Base-by-base conservation (phyloP, 139 green algal species). In the Coccomyxa sp. region DNA sequence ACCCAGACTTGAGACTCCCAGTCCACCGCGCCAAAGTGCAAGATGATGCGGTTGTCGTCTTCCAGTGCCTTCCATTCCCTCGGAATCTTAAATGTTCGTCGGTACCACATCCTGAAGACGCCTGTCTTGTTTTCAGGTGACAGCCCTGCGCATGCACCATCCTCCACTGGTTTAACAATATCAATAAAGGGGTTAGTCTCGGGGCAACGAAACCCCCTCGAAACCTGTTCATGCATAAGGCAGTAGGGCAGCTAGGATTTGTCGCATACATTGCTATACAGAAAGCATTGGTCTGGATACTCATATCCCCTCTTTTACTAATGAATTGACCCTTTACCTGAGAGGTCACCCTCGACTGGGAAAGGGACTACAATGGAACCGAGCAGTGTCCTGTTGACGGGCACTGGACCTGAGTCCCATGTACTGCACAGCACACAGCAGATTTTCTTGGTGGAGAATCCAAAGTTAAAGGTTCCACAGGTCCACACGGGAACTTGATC, bases 21-120 rank as follows among this genome's bases (percentile, higher is more conserved):
- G 58, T 87, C 79, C 16, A 87, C 83, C 17, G 83, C 83, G 15
- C 32, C 79, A 84, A 87, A 87, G 68, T 87, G 83, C 79, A 87
- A 75, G 17, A 87, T 58, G 9, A 87, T 23, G n/a, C 32, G 17
- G n/a, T 74, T 63, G 25, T 59, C 27, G 12, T 51, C 27, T 1
- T 1, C 63, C 9, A 71, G 18, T 28, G 63, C 67, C 16, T 30
- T 21, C 79, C 83, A 87, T 4, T 67, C 79, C 14, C 13, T 30
- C 10, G 83, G 83, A 13, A 84, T 11, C 13, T 10, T 58, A 23
- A 87, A 79, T 25, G 45, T 84, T 79, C 83, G 83, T 30, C 74
- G 57, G 79, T 87, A 87, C 58, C 28, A 81, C 67, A 83, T 32
- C 10, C 71, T 9, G 63, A 71, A 21, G 63, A 71, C 9, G 63